Base-by-base conservation (phyloP, 2,329 filamentous ascomycete species). In the Penicillium sp. region DNA sequence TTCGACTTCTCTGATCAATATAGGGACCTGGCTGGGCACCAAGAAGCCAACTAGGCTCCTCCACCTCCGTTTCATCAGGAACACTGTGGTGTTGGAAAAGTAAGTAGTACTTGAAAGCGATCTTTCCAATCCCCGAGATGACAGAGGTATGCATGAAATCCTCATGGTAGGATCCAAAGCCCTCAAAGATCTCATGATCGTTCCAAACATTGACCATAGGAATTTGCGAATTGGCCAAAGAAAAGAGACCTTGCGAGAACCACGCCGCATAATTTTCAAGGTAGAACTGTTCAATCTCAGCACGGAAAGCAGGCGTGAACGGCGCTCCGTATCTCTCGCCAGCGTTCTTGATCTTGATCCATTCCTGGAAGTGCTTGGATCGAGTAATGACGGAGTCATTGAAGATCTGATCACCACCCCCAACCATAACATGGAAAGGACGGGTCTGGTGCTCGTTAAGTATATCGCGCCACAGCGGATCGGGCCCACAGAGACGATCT, bases 161-260 rank as follows among this genome's bases (percentile, higher is more conserved):
- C 62, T 97, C 84, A 4, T 92, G 87, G 71, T 97, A 99, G 0
- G 92, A 96, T 6, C 94, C 94, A 69, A 88, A 99, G 1, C 95
- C 94, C 73, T 92, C 88, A 59, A 92, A 92, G 62, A 92, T 89
- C 63, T 94, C 90, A 69, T 97, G 94, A 65, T 97, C 94, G 72
- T 97, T 93, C 80, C 89, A 97, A 72, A 99, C 92, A 71, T 99
- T 99, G 65, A 99, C 85, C 92, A 97, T 97, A 8, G 94, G 92
- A 43, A 99, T 97, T 70, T 97, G 93, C 2, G 89, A 89, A 64
- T 88, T 92, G 5, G 93, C 94, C 68, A 99, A 83, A n/a, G 89
- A 86, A 67, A 97, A 99, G 5, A 97, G 77, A 0, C 95, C 94
- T 66, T 96, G 92, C 0, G 92, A 97, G 73, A 97, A 99, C 92